A percentile compares a stretch with the other conserved stretches of the same genome.
These are phyloP conservation scores for Monilinia polystroma DNA, from an alignment of 2,329 filamentous ascomycete genomes.

Conservation along the genomic window DNA sequence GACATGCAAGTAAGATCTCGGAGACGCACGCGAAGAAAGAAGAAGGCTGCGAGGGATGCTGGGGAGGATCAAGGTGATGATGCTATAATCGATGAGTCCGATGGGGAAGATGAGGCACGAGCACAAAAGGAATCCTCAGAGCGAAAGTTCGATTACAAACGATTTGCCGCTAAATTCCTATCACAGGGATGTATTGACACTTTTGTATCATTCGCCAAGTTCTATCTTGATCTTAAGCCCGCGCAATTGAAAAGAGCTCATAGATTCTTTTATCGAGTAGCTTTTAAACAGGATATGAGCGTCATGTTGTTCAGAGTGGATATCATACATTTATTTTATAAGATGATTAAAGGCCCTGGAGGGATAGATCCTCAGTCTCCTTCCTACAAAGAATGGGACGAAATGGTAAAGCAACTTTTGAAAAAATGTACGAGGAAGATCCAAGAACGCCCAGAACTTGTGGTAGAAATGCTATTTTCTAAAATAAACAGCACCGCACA, in stretches of 20 bases:
- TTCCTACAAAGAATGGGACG: slow-evolving; percentile 87
- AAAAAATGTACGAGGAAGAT: slow-evolving; percentile 81
- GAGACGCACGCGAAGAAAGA: slow-evolving; percentile 69
- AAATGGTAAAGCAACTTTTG: slow-evolving; percentile 80
- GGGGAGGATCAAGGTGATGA: slow-evolving; percentile 45
- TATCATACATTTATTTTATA: slow-evolving; percentile 83
- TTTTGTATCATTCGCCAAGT: slow-evolving; percentile 76
- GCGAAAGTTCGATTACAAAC: slow-evolving; percentile 89
- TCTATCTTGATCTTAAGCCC: slow-evolving; percentile 75
- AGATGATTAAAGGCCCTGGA: slow-evolving; percentile 86
- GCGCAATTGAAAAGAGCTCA: slow-evolving; percentile 87
- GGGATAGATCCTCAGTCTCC: slow-evolving; percentile 65
- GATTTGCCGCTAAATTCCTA: slow-evolving; percentile 77
- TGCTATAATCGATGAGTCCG: slow-evolving; percentile 61
- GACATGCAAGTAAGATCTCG: slow-evolving; percentile 90
- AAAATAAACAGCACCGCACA: slow-evolving; percentile 81
- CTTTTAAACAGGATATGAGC: slow-evolving; percentile 91
- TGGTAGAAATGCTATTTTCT: slow-evolving; percentile 92
- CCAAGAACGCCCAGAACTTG: slow-evolving; percentile 77
- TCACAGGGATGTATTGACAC: slow-evolving; percentile 85
- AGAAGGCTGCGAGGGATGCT: slow-evolving; percentile 57
- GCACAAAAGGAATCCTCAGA: slow-evolving; percentile 73
- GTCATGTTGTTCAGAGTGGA: slow-evolving; percentile 89
- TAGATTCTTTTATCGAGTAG: slow-evolving; percentile 88
- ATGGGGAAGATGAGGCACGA: slow-evolving; percentile 70